Base-by-base conservation (phyloP, 148 eudicot species). In the Rhododendron simsii region DNA sequence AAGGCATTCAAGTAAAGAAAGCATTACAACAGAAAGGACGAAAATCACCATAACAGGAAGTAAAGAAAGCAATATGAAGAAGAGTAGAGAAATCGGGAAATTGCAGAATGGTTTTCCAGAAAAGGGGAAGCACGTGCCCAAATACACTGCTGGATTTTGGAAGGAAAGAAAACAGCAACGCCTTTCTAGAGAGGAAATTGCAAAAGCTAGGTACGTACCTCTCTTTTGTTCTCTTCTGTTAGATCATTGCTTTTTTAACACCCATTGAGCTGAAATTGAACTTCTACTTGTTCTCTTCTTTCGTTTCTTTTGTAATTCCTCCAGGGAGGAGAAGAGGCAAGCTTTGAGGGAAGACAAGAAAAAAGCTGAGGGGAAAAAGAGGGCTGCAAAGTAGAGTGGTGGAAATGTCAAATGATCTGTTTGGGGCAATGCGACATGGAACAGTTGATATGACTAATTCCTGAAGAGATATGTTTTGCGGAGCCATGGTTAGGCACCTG, bases 261-360 rank as follows among this genome's bases (percentile, higher is more conserved):
- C 26, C 59, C 51, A 35, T 78, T 23, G 13, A 44, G 13, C 48
- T 47, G 28, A 59, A 44, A 7, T 18, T 26, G 47, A 51, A 85
- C 55, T 39, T 0, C 13, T 2, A 23, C 45, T 6, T 8, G 45
- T 6, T 41, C 45, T 41, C 45, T 41, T 6, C 45, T 41, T 41
- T 41, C 45, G 45, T 8, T 5, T 75, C 39, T 55, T 83, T 78
- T 50, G 20, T 7, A 61, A 39, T n/a, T 47, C 63, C 28, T 90
- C 59, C 90, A 92, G 93, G 59, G 89, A 92, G 87, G 89, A 71
- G 85, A 92, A 89, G 85, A 81, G 93, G 83, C 81, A 86, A 76
- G 89, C 87, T 83, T 74, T 89, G 83, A 94, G 94, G 93, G 93
- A 93, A 91, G 90, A 83, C 18, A 92, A 90, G 91, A 87, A 92